Evolutionary conservation across 345 rosid species (phyloP), one percentile per base, ranked within the genome.

Genomic region (Camelina sativa): DNA sequence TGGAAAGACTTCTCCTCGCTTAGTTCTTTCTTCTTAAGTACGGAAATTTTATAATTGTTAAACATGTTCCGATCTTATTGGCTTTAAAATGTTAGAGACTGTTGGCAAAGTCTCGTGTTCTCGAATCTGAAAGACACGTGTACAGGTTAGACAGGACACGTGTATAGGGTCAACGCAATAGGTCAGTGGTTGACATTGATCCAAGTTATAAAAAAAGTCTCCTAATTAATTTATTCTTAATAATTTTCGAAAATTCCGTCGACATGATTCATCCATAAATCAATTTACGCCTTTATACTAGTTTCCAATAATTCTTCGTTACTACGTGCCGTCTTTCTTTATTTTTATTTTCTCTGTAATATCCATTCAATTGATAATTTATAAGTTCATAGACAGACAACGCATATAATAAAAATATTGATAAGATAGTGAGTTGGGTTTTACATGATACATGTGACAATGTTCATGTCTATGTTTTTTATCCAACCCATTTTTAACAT

Each of bases 51-150:
- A n/a, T 8, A 3, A 0, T n/a, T 30, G 46, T 2, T 20, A 52
- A 54, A 69, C 50, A 69, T 69, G 80, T 37, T 69, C 22, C 52
- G 37, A 3, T 23, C 19, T 69, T 69, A 69, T 46, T 76, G 80
- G 80, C 54, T 54, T 3, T 30, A 6, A n/a, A 52, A 25, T 25
- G 28, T 17, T 67, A 7, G 32, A 54, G 41, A 43, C 28, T 25
- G 4, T 52, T 66, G 8, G 28, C 10, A 51, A 51, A 67, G 15
- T 32, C 8, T 47, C 30, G 52, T 5, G 52, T 37, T 65, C 40
- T 17, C 5, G 48, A 73, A 4, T 41, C n/a, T 40, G 46, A 65
- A n/a, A 11, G 64, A 69, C 74, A 76, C 74, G 64, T 76, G 70
- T 43, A 6, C 10, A 54, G 11, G 52, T 73, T 2, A 35, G 12